Percentiles rank a stretch among this genome's conserved stretches.
phyloP scores from a whole-genome alignment of 1,139 yeast species.

The Scheffersomyces insectosa region DNA sequence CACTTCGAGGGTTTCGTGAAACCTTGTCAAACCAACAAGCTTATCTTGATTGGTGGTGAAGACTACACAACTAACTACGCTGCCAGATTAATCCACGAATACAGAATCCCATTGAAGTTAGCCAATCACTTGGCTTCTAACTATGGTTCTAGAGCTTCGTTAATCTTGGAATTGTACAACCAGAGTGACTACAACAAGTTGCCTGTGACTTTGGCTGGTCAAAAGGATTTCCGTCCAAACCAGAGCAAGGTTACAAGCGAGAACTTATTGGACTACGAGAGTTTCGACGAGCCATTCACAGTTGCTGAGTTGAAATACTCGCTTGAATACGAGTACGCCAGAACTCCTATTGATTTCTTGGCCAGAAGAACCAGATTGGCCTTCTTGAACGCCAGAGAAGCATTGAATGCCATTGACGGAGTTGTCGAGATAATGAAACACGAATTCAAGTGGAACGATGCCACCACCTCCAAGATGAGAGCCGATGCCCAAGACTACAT shows the following conservation, averaged over 20 bases:
- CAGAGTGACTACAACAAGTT: constrained; percentile 55
- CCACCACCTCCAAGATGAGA: constrained; percentile 58
- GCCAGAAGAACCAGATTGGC: constrained; percentile 95
- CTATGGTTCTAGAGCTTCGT: constrained; percentile 88
- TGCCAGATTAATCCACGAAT: constrained; percentile 80
- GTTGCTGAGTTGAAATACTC: constrained; percentile 89
- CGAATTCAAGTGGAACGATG: constrained; percentile 73
- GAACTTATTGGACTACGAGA: constrained; percentile 44
- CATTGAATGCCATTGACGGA: constrained; percentile 76
- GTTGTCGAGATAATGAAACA: constrained; percentile 84
- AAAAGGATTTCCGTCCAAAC: constrained; percentile 35
- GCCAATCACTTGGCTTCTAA: constrained; percentile 83
- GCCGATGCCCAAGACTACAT: constrained; percentile 56
- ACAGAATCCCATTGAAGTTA: constrained; percentile 69
- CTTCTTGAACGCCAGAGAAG: constrained; percentile 85
- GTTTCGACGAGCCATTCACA: constrained; percentile 84
- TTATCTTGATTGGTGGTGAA: constrained; percentile 77
- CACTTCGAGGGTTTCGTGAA: constrained; percentile 33
- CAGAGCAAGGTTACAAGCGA: constrained; percentile 31
- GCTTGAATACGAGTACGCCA: constrained; percentile 77
- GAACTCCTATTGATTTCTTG: constrained; percentile 87
- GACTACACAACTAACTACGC: constrained; percentile 64
- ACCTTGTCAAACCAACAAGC: constrained; percentile 64
- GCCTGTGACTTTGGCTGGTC: constrained; percentile 61
- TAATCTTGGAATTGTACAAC: constrained; percentile 66